These are phyloP conservation scores for Neospora caninum DNA, from an alignment of 169 alveolate species.

Conservation along the genomic window DNA sequence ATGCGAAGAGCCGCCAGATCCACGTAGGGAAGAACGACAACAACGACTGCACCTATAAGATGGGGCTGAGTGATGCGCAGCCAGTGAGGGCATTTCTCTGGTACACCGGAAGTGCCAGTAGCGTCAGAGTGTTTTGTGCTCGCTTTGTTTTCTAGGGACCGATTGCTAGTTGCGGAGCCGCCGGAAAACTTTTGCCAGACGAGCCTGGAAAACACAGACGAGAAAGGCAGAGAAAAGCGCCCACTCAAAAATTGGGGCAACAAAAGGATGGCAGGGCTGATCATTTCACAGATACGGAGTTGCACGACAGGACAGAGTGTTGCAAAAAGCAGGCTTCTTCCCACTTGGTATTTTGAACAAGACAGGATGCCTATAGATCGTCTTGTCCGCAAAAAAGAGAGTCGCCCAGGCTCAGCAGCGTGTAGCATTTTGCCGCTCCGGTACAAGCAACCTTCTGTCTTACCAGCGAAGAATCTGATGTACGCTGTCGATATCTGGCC, in stretches of 20 bases:
- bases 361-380: no score
- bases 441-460: neutral
- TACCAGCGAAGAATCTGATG: neutral
- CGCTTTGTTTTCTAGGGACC: neutral
- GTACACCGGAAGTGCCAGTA: neutral
- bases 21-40: conserved; percentile 48
- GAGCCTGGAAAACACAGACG: neutral
- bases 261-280: no score
- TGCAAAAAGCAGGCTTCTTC: no score
- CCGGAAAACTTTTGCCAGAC: neutral
- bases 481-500: neutral
- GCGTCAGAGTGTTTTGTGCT: neutral
- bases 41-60: conserved; percentile 25
- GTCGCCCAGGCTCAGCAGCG: no score
- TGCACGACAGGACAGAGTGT: no score
- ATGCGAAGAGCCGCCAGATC: conserved; percentile 27
- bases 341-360: no score
- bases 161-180: neutral
- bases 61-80: conserved; percentile 26
- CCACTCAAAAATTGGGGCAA: no score
- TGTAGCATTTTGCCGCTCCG: no score
- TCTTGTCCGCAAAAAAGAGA: no score
- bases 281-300: no score
- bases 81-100: conserved; percentile 44
- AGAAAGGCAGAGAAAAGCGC: neutral